A percentile compares a stretch with the other conserved stretches of the same genome.
These are phyloP conservation scores for Brassica cretica DNA, from an alignment of 345 rosid species.

Conservation along the genomic window DNA sequence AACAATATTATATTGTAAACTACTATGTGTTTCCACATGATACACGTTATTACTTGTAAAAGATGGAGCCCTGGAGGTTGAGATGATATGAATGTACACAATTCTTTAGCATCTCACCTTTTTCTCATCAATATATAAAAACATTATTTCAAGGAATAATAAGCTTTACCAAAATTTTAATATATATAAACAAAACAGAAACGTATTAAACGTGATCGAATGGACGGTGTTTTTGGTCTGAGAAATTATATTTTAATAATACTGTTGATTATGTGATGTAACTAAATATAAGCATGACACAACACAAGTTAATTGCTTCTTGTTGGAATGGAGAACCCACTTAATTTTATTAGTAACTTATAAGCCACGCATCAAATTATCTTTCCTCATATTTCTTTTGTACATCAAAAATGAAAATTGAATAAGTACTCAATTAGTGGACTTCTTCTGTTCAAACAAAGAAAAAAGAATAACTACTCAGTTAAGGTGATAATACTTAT, in stretches of 20 bases:
- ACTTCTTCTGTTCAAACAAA: too few relatives aligned
- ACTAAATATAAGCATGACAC: conserved; percentile 20
- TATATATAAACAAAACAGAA: neutral
- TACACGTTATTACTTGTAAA: conserved; percentile 24
- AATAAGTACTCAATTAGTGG: neutral
- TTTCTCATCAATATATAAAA: neutral
- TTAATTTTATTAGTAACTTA: conserved; percentile 26
- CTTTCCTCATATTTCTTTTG: neutral
- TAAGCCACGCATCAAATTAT: conserved; percentile 29
- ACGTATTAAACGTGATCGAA: neutral
- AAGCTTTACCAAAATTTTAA: neutral
- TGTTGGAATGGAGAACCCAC: conserved; percentile 8
- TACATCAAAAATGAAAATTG: neutral
- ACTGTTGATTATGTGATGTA: neutral
- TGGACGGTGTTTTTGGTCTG: neutral
- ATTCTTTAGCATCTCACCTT: neutral
- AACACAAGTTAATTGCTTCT: conserved; percentile 12
- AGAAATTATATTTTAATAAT: neutral
- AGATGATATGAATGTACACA: conserved; percentile 6
- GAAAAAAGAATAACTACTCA: neutral
- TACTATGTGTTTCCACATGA: conserved; percentile 19
- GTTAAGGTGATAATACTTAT: neutral
- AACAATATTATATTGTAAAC: neutral
- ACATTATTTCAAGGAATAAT: neutral
- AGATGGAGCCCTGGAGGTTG: conserved; percentile 2